Conservation (phyloP, 768 basidiomycete genomes). For the Xanthoconium stramineum region DNA sequence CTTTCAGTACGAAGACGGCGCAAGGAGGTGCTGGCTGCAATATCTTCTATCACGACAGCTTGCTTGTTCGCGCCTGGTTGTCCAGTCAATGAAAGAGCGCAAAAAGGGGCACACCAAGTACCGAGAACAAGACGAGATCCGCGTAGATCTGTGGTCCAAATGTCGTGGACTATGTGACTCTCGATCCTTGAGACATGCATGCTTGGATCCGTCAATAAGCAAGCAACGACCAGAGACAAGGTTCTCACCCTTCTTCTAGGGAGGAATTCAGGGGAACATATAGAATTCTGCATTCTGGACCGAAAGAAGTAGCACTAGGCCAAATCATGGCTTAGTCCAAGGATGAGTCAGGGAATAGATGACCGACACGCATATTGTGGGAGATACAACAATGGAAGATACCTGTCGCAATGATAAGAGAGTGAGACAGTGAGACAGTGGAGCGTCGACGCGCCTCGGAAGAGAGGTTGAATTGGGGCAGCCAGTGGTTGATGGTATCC, state of each 20-base stretch:
- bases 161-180: conserved; percentile 45
- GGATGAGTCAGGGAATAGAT: background rate
- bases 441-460: conserved; percentile 15
- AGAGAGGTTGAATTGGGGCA: conserved; percentile 40
- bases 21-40: conserved; percentile 37
- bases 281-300: conserved; percentile 47
- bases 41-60: conserved; percentile 51
- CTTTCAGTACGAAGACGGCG: conserved; percentile 50
- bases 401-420: conserved; percentile 34
- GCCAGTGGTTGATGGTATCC: conserved; percentile 32
- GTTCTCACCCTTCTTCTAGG: conserved; percentile 37
- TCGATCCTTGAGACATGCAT: conserved; percentile 29
- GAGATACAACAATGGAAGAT: conserved; percentile 49
- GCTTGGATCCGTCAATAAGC: conserved; percentile 1
- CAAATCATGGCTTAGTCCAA: conserved; percentile 14
- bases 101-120: conserved; percentile 17
- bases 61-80: conserved; percentile 50
- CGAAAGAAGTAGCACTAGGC: conserved; percentile 55
- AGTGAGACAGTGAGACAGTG: background rate
- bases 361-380: conserved; percentile 48
- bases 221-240: background rate
- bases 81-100: background rate
- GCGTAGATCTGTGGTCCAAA: conserved; percentile 54
- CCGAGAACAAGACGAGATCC: conserved; percentile 52
- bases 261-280: conserved; percentile 41